Evolutionary conservation across 192 early-diverging fungal genomes (phyloP), one percentile per base, ranked within the genome.

Genomic region (Mortierella antarctica): DNA sequence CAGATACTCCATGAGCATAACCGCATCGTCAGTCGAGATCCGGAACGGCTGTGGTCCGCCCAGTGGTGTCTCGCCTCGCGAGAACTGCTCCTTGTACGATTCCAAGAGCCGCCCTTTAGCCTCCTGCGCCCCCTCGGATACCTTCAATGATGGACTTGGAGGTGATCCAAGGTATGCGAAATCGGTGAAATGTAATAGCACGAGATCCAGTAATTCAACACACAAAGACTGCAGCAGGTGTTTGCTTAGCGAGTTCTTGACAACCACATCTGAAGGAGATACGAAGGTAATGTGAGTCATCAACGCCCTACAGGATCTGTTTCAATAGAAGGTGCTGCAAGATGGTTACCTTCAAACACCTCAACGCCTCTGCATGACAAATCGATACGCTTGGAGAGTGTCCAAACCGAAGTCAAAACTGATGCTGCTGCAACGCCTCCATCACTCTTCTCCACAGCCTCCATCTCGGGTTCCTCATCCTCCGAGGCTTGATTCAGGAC

Each of bases 181-280:
- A 6, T 7, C 18, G 8, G 70, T 44, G 12, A 57, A 11, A 31
- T 58, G 40, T 17, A 80, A 44, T 2, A 63, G 6, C 0, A 18
- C 17, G 2, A 62, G 31, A 52, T 80, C 70, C 23, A 72, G 41
- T 7, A 72, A 52, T 21, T 72, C 70, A 6, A 67, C 56, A 46
- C 67, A 80, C 54, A 53, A 63, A 10, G 77, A 67, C 55, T 80
- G 77, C 10, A 80, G 65, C 7, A 80, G 51, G n/a, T 80, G 64
- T 41, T 80, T 80, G 54, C 77, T 80, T 17, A 80, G 44, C 4
- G 77, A 80, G 48, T 80, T 80, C 31, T 51, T 80, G 2, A 64
- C 77, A 1, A 65, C 20, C 2, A 49, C 41, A 45, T 79, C 76
- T 79, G 31, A 31, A 31, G 31, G 31, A 31, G 31, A 31, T 3